Evolutionary conservation across 1,139 yeast species (phyloP).

Genomic region (Williopsis jadinii): DNA sequence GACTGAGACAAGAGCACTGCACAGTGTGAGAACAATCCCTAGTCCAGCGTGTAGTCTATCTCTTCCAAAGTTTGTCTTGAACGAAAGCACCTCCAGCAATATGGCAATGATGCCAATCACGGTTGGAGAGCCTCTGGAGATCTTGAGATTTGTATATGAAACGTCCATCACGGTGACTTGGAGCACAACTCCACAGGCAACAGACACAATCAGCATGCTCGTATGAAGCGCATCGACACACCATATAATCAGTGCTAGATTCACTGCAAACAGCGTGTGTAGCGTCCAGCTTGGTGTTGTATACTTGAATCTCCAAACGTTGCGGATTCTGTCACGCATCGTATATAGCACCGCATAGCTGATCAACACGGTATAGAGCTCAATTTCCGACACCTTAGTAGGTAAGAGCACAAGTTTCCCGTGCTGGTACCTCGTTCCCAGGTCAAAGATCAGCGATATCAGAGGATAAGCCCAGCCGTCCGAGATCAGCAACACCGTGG

Average conservation of each 20-base stretch:
- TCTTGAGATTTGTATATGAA: conserved; percentile 6
- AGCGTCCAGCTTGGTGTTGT: too few relatives aligned
- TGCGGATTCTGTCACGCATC: too few relatives aligned
- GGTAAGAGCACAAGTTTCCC: neutral
- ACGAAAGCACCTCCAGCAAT: conserved; percentile 27
- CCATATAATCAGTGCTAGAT: too few relatives aligned
- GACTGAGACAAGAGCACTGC: conserved; percentile 12
- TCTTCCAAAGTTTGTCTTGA: conserved; percentile 17
- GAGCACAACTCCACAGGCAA: conserved; percentile 19
- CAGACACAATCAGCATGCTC: conserved; percentile 20
- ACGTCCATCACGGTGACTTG: conserved; percentile 12
- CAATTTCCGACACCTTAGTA: neutral
- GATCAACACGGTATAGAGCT: neutral
- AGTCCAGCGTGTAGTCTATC: conserved; percentile 7
- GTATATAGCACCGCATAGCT: neutral
- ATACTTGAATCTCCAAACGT: too few relatives aligned
- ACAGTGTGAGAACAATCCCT: conserved; percentile 11
- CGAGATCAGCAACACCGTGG: conserved; percentile 14
- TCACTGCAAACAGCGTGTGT: too few relatives aligned
- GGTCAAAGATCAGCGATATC: conserved; percentile 10
- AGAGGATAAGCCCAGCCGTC: conserved; percentile 7
- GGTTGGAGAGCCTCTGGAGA: conserved; percentile 18
- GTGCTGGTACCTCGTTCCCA: neutral
- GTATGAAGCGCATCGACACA: conserved; percentile 21
- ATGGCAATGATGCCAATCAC: conserved; percentile 25